phyloP scores from a whole-genome alignment of 257 asterid species.

The Cinchona pubescens region DNA sequence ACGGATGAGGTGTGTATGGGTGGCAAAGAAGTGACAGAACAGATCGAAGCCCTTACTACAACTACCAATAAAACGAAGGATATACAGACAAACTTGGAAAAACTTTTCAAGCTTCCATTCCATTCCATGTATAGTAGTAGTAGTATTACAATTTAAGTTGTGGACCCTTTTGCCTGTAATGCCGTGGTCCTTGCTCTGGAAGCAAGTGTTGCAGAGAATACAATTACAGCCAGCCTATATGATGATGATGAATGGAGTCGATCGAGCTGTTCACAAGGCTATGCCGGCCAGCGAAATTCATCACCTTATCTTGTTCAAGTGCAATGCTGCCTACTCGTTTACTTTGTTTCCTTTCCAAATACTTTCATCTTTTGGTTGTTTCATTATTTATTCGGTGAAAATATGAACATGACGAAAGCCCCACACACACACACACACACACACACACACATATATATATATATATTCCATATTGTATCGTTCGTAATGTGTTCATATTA shows the following conservation, averaged over 20 bases:
- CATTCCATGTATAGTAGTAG: too few relatives aligned
- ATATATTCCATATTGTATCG: neutral
- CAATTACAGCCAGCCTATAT: too few relatives aligned
- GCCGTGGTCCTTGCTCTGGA: slow-evolving; percentile 32
- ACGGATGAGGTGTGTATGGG: slow-evolving; percentile 20
- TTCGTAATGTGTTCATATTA: neutral
- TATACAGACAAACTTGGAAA: slow-evolving; percentile 14
- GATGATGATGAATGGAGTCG: slow-evolving; percentile 10
- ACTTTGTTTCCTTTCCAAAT: neutral
- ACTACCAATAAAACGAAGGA: neutral
- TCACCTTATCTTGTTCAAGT: slow-evolving; percentile 4
- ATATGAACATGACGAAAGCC: neutral
- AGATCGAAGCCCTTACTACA: neutral
- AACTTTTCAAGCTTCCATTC: slow-evolving; percentile 19
- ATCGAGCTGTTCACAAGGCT: slow-evolving; percentile 19
- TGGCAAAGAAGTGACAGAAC: slow-evolving; percentile 11
- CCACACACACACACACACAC: too few relatives aligned
- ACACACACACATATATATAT: too few relatives aligned
- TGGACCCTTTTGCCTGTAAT: slow-evolving; percentile 33
- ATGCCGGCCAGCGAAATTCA: slow-evolving; percentile 6
- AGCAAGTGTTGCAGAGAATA: slow-evolving; percentile 16
- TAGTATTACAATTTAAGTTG: slow-evolving; percentile 21
- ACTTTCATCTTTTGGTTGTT: neutral
- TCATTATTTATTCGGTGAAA: neutral
- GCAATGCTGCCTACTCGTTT: neutral